Base-by-base conservation (phyloP, 371 early-diverging fungal species). In the Mortierella sp. region DNA sequence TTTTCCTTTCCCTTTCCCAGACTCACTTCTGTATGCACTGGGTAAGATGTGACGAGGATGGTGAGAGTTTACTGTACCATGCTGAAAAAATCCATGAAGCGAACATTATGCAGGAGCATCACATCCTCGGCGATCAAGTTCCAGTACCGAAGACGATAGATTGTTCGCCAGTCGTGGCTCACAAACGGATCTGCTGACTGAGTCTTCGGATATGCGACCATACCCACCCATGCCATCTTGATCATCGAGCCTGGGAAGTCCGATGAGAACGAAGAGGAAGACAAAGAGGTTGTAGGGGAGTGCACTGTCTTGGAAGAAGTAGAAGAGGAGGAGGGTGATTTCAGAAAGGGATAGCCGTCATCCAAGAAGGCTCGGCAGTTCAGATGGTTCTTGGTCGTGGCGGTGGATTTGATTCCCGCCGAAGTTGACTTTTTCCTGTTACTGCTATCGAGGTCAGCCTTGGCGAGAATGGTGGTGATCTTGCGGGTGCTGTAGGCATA, bases 71-170 rank as follows among this genome's bases (percentile, higher is more conserved):
- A 53, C 4, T 16, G 2, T 67, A 79, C 79, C 81, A 80, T 76
- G 67, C 70, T 73, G 45, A 80, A 80, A 63, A 80, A 80, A 34
- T 80, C 81, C 81, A 80, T 80, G 47, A 76, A 80, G 13, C 73
- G 76, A 14, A 77, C 55, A 16, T 65, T 68, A 34, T 74, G 66
- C 47, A 77, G 64, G 52, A 77, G 64, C 82, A 82, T 82, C 66
- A 82, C 82, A 45, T 77, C 78, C 53, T 82, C 82, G 1, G 82
- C 75, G 24, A 82, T 74, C 74, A 77, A 66, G 72, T 82, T 82
- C 78, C 78, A 78, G 69, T 77, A 75, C 7, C 83, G 78, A 6
- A 78, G 70, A 19, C 82, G 77, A n/a, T 82, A 82, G 40, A 74
- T 72, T 31, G 83, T 71, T 1, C 79, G 78, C 79, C 83, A 78